A percentile compares a stretch with the other conserved stretches of the same genome.
These are phyloP conservation scores for Stephanodiscus triporus DNA, from an alignment of 108 stramenopile genomes.

Conservation along the genomic window DNA sequence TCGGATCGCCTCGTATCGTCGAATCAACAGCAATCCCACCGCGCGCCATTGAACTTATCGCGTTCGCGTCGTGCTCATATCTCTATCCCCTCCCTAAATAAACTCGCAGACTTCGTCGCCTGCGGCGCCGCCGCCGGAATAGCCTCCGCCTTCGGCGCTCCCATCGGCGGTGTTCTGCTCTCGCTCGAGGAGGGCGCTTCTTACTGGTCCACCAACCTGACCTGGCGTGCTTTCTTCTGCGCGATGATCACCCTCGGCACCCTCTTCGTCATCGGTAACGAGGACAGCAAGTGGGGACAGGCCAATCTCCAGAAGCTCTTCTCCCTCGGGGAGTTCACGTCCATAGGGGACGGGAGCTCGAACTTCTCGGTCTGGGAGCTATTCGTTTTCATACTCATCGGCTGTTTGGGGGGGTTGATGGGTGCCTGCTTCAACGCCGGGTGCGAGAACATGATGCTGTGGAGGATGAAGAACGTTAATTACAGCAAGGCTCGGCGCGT, in stretches of 20 bases:
- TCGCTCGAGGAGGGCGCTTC: conserved; percentile 95
- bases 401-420: conserved; percentile 93
- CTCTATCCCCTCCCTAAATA: no score
- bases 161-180: conserved; percentile 97
- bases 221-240: conserved; percentile 97
- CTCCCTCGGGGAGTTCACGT: conserved; percentile 93
- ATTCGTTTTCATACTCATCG: conserved; percentile 85
- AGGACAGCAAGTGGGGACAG: conserved; percentile 86
- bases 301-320: conserved; percentile 91
- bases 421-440: conserved; percentile 96
- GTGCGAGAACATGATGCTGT: conserved; percentile 89
- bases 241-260: conserved; percentile 94
- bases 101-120: conserved; percentile 88
- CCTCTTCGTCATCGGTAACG: conserved; percentile 77
- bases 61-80: no score
- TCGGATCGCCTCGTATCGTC: background rate
- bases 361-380: conserved; percentile 96
- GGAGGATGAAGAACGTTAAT: conserved; percentile 88
- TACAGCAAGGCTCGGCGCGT: conserved; percentile 70
- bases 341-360: conserved; percentile 61
- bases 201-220: conserved; percentile 96
- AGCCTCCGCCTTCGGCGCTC: conserved; percentile 93
- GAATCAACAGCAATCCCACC: background rate
- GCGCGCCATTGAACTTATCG: conserved; percentile 18
- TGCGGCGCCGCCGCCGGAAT: conserved; percentile 97